Evolutionary conservation across 768 basidiomycete species (phyloP), one percentile per base, ranked within the genome.

Genomic region (Coprinopsis strossmayeri): DNA sequence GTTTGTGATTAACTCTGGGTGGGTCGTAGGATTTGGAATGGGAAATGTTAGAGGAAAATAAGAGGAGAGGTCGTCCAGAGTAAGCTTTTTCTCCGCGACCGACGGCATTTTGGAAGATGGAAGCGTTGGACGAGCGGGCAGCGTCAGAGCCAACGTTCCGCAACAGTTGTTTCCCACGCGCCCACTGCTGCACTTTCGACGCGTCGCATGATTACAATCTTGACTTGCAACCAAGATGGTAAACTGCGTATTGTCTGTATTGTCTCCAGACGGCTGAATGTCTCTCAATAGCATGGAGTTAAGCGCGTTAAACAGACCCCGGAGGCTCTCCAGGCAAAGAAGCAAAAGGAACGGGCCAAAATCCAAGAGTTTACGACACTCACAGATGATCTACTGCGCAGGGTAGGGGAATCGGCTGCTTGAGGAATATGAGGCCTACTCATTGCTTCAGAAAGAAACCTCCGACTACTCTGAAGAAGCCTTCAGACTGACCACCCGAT

Each of bases 31-130:
- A 1, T 78, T 85, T 12, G 95, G 95, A 45, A 85, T 68, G 15
- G 95, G 95, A 46, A 78, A 75, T 3, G 94, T 89, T 53, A 99
- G 69, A 1, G 95, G 93, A 60, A 98, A 93, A 39, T 74, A 64
- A 11, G 74, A 71, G 44, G 69, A 62, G 37, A 78, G 59, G 45
- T 70, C 68, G 57, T 81, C 76, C 40, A 81, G 49, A 7, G 76
- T 70, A 45, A 68, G 56, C 51, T 62, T 62, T 63, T 73, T 75
- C 58, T 70, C 59, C 34, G 77, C 74, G 45, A 76, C 71, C 37
- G 81, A 78, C 42, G 79, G 80, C 78, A 83, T 82, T 60, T 62
- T 70, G 34, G 18, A 32, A 21, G 32, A n/a, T 12, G 12, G 2
- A n/a, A 27, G 28, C 15, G 47, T 45, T 27, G 43, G 34, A 35